Base-by-base conservation (phyloP, 2,329 filamentous ascomycete species). In the Aspergillus tubingensis region DNA sequence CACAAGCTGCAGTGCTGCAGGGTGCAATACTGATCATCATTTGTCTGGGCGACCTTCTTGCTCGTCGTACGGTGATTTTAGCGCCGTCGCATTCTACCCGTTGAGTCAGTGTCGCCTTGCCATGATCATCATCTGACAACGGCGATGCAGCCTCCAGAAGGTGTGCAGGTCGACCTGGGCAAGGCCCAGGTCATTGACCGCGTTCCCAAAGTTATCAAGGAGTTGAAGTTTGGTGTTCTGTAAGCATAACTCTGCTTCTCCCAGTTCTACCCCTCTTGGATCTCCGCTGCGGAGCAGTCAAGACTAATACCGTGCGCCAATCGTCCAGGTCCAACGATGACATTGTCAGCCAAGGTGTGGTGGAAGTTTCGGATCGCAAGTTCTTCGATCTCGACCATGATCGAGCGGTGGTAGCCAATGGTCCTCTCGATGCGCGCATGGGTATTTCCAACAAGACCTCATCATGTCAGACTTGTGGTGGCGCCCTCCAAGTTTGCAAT, bases 161-260 rank as follows among this genome's bases (percentile, higher is more conserved):
- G 73, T 73, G 73, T 72, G 62, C 75, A 77, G 68, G 77, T 87
- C 70, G 76, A 78, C 68, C 76, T 78, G 75, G 76, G 77, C 68
- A 97, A 97, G 83, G 88, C 92, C 81, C 92, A 96, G 85, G 89
- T 97, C 75, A 86, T 92, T 57, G 92, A 97, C 79, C 88, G 88
- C 74, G 84, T 91, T 59, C 94, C 94, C 36, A 96, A 96, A 82
- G 90, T 91, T 72, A 96, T 97, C 81, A 92, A 90, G 76, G 90
- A 92, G 73, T 86, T 98, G 75, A 93, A 96, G 74, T 98, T 98
- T 77, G 94, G 94, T 72, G 91, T 98, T 64, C 87, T 96, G 88
- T 93, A 81, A 68, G 85, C 23, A 71, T 58, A 59, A 71, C 59
- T 74, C 70, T 39, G 15, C 15, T 50, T 25, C 27, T 13, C 17